Conservation (phyloP, 768 basidiomycete genomes). For the Mycena alexandri region DNA sequence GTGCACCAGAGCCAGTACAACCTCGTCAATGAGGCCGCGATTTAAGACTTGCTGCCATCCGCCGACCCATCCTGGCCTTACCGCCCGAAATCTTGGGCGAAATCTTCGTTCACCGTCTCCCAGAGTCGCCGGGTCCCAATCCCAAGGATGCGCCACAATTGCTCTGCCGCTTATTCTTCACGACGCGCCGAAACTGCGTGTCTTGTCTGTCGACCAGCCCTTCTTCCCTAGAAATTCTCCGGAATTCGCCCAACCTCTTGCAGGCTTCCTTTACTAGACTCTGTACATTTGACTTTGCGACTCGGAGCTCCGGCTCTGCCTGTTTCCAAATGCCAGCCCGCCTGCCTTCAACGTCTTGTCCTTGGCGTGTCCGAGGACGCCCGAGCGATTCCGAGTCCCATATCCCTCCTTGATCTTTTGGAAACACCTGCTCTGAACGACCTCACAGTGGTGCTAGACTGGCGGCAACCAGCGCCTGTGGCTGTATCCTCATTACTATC, state of each 20-base stretch:
- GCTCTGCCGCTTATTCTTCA: not conserved
- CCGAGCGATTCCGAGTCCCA: not conserved
- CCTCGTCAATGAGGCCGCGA: too few relatives aligned
- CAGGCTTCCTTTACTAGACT: not conserved
- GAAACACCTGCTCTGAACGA: conserved; percentile 13
- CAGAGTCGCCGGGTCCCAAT: not conserved
- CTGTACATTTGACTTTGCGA: too few relatives aligned
- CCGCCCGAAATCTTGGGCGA: conserved; percentile 11
- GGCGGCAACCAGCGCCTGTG: not conserved
- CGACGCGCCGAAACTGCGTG: conserved; percentile 11
- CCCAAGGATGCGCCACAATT: not conserved
- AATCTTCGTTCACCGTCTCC: conserved; percentile 15
- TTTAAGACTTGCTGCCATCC: not conserved
- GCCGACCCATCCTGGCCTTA: conserved; percentile 4
- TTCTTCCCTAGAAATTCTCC: not conserved
- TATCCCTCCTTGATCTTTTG: not conserved
- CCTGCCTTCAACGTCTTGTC: conserved; percentile 7
- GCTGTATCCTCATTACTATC: conserved; percentile 1
- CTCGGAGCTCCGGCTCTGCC: not conserved
- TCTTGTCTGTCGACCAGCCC: not conserved
- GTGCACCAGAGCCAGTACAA: too few relatives aligned
- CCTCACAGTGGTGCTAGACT: not conserved
- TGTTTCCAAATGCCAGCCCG: not conserved
- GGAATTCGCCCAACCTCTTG: not conserved
- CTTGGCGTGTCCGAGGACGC: not conserved